Evolutionary conservation across 371 early-diverging fungal species (phyloP).

Genomic region (Rhizopus arrhizus): DNA sequence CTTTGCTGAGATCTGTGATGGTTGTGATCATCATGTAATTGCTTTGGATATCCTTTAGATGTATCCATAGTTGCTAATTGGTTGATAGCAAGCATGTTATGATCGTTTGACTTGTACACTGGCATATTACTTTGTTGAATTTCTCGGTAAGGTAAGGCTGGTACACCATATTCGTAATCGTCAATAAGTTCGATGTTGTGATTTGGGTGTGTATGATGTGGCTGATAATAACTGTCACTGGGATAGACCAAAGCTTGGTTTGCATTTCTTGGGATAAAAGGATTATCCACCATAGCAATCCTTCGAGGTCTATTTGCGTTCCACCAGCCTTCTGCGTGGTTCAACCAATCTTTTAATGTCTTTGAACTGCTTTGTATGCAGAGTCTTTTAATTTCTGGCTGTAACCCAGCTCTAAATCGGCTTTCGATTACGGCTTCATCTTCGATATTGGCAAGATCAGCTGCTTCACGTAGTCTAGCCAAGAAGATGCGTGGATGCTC

Average conservation of each 20-base stretch:
- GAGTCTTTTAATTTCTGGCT: background rate
- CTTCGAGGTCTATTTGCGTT: background rate
- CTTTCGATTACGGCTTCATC: constrained; percentile 1
- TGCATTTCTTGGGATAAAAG: background rate
- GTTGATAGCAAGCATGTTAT: background rate
- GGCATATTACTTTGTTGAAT: too few species aligned
- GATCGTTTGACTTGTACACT: too few species aligned
- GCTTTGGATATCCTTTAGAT: too few species aligned
- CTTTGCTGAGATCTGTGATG: background rate
- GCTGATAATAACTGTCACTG: background rate
- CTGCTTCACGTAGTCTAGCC: constrained; percentile 9
- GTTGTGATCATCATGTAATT: too few species aligned
- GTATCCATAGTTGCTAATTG: too few species aligned
- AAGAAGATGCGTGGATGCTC: constrained; percentile 6
- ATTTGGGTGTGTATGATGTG: background rate
- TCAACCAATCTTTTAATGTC: background rate
- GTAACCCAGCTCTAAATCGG: constrained; percentile 1
- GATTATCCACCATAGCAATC: background rate
- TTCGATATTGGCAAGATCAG: constrained; percentile 1
- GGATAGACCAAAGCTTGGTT: background rate
- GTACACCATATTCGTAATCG: background rate
- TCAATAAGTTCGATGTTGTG: background rate
- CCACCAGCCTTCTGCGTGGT: background rate
- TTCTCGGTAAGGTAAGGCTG: too few species aligned
- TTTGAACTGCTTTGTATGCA: background rate